Conservation (phyloP, 73 alveolate genomes). For the Stentor roeselii region DNA sequence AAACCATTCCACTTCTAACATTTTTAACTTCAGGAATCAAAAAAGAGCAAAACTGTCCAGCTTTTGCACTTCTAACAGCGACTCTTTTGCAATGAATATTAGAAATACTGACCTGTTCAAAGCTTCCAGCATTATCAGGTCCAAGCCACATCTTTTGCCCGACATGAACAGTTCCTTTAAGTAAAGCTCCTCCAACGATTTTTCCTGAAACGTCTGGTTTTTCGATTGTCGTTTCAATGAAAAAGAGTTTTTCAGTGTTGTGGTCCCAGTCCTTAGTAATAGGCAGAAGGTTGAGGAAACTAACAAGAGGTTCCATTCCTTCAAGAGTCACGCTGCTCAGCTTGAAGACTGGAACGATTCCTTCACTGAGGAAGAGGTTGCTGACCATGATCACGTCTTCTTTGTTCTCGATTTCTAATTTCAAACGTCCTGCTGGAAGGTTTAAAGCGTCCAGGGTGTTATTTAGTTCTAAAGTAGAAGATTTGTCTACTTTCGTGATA, state of each 20-base stretch:
- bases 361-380: slow-evolving; percentile 60
- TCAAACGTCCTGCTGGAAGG: slow-evolving; percentile 25
- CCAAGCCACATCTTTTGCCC: slow-evolving; percentile 76
- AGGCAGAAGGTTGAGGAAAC: slow-evolving; percentile 77
- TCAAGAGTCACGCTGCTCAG: slow-evolving; percentile 66
- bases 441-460: slow-evolving; percentile 38
- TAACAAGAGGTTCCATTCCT: slow-evolving; percentile 70
- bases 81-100: slow-evolving; percentile 84
- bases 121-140: slow-evolving; percentile 89
- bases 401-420: slow-evolving; percentile 56
- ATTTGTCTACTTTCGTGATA: slow-evolving; percentile 71
- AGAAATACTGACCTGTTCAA: slow-evolving; percentile 72
- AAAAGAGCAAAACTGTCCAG: slow-evolving; percentile 88
- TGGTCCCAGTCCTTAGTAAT: slow-evolving; percentile 47
- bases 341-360: slow-evolving; percentile 69
- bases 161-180: slow-evolving; percentile 71
- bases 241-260: slow-evolving; percentile 72
- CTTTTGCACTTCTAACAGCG: slow-evolving; percentile 70
- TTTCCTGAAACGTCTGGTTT: slow-evolving; percentile 50
- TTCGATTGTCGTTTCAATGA: slow-evolving; percentile 69
- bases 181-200: slow-evolving; percentile 83
- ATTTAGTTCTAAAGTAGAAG: slow-evolving; percentile 43
- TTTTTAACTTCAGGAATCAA: slow-evolving; percentile 41
- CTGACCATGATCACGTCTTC: slow-evolving; percentile 79
- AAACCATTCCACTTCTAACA: slow-evolving; percentile 85